Evolutionary conservation across 768 basidiomycete species (phyloP), one percentile per base, ranked within the genome.

Genomic region (Lentinula edodes): DNA sequence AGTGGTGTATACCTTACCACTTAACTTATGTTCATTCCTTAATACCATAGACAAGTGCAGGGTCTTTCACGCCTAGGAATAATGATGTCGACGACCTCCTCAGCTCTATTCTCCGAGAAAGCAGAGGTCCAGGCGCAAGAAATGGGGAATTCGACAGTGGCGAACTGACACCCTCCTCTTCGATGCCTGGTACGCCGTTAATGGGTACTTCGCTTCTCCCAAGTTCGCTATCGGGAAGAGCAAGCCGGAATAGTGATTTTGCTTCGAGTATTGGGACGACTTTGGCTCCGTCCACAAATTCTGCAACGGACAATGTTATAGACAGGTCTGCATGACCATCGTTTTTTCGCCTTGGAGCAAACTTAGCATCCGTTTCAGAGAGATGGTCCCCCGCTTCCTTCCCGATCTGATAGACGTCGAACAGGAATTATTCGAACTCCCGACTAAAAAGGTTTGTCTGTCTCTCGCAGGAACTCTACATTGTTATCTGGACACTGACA

Each of bases 391-490:
- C 10, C 80, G 89, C 46, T 79, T 82, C 35, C 76, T 86, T 46
- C 83, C 83, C n/a, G 91, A 93, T 69, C 80, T 94, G n/a, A 83
- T 96, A 54, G 92, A 96, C 65, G 81, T 91, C 16, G 91, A 94
- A 65, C 88, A 93, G 68, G 95, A 97, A 69, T 76, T 97, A 5
- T 96, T 93, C 66, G 94, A 95, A 67, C 75, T 95, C 10, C 94
- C 94, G 2, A 86, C 89, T 68, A 93, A 90, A 78, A 94, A 93
- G 60, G 52, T 77, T 67, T 7, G 36, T n/a, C 13, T 16, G 16
- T 6, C 32, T 48, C 10, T 28, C 39, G 28, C 43, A 12, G 28
- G 3, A 28, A 28, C 48, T 45, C 8, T n/a, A 16, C 43, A 15
- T 57, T 15, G 48, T 57, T 18, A 60, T 51, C 52, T 60, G 15